These are phyloP conservation scores for Schizophyllum amplum DNA, from an alignment of 1,284 basidiomycete species.

Conservation along the genomic window DNA sequence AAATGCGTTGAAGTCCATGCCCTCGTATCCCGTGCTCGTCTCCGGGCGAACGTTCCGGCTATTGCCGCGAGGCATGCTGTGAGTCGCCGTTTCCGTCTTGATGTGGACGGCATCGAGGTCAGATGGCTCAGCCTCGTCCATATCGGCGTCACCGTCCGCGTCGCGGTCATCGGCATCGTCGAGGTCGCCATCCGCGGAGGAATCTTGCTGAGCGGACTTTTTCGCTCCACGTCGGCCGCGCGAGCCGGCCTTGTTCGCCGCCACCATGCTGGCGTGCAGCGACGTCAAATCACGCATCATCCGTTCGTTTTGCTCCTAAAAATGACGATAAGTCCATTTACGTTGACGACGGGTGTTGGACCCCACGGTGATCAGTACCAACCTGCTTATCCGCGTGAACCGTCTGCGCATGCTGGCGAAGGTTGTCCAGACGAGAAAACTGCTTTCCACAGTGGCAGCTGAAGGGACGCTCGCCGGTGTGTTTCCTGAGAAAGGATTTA, in stretches of 20 bases:
- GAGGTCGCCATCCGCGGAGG: background rate
- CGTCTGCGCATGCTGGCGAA: slow-evolving; percentile 93
- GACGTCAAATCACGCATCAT: slow-evolving; percentile 89
- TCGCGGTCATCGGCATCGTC: background rate
- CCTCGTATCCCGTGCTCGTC: slow-evolving; percentile 64
- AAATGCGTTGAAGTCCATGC: slow-evolving; percentile 11
- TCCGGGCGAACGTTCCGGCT: slow-evolving; percentile 35
- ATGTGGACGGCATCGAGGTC: background rate
- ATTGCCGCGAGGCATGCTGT: no score
- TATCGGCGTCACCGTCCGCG: background rate
- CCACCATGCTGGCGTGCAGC: slow-evolving; percentile 80
- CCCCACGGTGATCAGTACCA: no score
- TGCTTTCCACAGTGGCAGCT: slow-evolving; percentile 93
- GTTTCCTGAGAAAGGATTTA: slow-evolving; percentile 57
- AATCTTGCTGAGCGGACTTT: slow-evolving; percentile 1
- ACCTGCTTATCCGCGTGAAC: slow-evolving; percentile 70
- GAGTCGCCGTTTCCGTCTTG: background rate
- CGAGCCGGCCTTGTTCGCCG: slow-evolving; percentile 48
- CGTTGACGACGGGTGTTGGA: no score
- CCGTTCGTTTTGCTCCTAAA: slow-evolving; percentile 78
- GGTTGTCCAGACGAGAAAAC: slow-evolving; percentile 93
- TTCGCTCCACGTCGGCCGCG: slow-evolving; percentile 18
- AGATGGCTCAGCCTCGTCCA: background rate
- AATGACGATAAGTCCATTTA: slow-evolving; percentile 17
- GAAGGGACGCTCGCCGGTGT: slow-evolving; percentile 94